Base-by-base conservation (phyloP, 2,329 filamentous ascomycete genomes). In the Paracoccidioides lutzii region DNA sequence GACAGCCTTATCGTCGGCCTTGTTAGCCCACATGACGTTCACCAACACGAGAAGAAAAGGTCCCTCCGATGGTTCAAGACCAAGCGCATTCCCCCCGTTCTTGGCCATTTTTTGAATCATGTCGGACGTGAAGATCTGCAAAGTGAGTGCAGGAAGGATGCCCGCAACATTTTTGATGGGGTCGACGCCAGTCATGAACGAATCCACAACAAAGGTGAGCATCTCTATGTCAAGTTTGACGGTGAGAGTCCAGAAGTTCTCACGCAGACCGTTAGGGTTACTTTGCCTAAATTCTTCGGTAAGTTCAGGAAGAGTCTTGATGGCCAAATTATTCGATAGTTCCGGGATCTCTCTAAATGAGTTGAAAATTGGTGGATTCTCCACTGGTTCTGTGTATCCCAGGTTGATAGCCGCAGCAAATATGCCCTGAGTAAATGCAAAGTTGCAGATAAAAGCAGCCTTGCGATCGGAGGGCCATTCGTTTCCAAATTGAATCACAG, bases 311-410 rank as follows among this genome's bases (percentile, higher is more conserved):
- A 70, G 57, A 8, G 62, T 66, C 22, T 63, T 63, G 32, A 69
- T 55, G 9, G 57, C 62, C 42, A 66, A 66, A 1, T 63, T 65
- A 51, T 73, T 65, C 0, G 62, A 50, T 6, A 70, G 55, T 5
- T 66, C 55, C 0, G 35, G 52, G 43, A 55, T 53, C 53, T 52
- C 44, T 15, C 54, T 53, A 55, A 68, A 72, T 4, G 64, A 61
- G 28, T 63, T 40, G 52, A 69, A 71, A 28, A 69, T 66, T 2
- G 62, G 46, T 3, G 69, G 65, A n/a, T 68, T 57, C 1, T 57
- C 60, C 22, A 61, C 62, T 7, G 69, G 64, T 49, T 69, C 63
- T 0, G 67, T 61, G 56, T 76, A 74, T 50, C 69, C 71, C 2
- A 75, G 56, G 9, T 70, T 62, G 0, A 66, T 64, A 1, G 62